Base-by-base conservation (phyloP, 1,284 basidiomycete genomes). In the Coniferiporia sulphurascens region DNA sequence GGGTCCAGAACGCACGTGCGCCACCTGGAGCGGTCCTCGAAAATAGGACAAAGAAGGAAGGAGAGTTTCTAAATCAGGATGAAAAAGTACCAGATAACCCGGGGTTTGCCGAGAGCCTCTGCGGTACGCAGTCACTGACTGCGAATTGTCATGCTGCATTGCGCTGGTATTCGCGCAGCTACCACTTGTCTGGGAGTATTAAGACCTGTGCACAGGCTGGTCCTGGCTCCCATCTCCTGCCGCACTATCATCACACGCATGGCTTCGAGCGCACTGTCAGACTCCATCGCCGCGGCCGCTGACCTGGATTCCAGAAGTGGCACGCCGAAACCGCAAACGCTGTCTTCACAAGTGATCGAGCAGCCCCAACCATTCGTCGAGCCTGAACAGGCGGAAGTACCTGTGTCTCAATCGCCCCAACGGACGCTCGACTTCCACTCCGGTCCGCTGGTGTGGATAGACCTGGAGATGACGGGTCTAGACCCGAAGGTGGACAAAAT, bases 401-500 rank as follows among this genome's bases (percentile, higher is more conserved):
- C 27, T 5, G 27, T 2, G 5, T 27, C 41, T 3, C 41, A 7
- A 13, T n/a, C 41, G n/a, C n/a, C 41, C 3, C n/a, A 12, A 13
- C 41, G 32, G 52, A 34, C 27, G n/a, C 67, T 85, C 32, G 72
- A 76, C 59, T 80, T 77, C 48, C 66, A 74, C 5, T 78, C 82
- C 17, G 88, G 89, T 0, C 91, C 92, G 8, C 72, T 94, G 52
- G 89, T 94, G 1, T 94, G 91, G 91, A 82, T 94, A 53, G 92
- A 94, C 70, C 91, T 91, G 67, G 91, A 94, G 73, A 94, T 94
- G 92, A 92, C 90, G 1, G 86, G 85, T 4, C 70, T 87, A 21
- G 73, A 88, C 67, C 78, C 79, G 3, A 76, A 79, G 32, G 83
- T 71, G 34, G 88, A 94, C 69, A 84, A 83, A 59, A 82, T 94